These are phyloP conservation scores for Daldinia vernicosa DNA, from an alignment of 495 filamentous ascomycete genomes.

Conservation along the genomic window DNA sequence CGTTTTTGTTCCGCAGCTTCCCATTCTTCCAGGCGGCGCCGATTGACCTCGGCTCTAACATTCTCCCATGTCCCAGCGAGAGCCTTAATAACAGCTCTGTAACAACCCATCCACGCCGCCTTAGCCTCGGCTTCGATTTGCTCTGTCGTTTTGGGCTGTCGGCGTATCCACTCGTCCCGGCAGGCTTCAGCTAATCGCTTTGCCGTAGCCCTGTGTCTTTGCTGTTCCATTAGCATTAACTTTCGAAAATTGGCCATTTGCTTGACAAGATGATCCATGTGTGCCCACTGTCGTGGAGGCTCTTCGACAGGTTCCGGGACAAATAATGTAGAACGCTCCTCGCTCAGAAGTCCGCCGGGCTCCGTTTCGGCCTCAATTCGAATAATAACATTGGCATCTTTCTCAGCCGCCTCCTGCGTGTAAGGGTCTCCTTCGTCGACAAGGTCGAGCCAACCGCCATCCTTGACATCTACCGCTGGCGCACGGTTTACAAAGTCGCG, in stretches of 20 bases:
- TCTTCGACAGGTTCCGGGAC: slow-evolving; percentile 79
- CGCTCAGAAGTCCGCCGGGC: slow-evolving; percentile 77
- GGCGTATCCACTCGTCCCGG: slow-evolving; percentile 67
- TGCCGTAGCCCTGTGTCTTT: slow-evolving; percentile 72
- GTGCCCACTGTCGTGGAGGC: slow-evolving; percentile 79
- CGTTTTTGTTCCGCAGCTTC: slow-evolving; percentile 84
- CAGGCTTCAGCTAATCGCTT: slow-evolving; percentile 71
- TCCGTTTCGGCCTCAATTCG: slow-evolving; percentile 74
- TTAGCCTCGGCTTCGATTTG: slow-evolving; percentile 69
- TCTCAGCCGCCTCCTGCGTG: slow-evolving; percentile 59
- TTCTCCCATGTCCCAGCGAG: slow-evolving; percentile 81
- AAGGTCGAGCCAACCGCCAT: slow-evolving; percentile 57
- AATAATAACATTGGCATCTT: slow-evolving; percentile 64
- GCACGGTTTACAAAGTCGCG: slow-evolving; percentile 61
- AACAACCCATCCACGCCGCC: slow-evolving; percentile 60
- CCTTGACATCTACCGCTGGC: slow-evolving; percentile 54
- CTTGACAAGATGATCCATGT: slow-evolving; percentile 82
- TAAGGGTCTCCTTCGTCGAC: slow-evolving; percentile 64
- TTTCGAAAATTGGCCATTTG: slow-evolving; percentile 83
- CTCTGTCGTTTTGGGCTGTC: slow-evolving; percentile 74
- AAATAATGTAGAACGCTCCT: slow-evolving; percentile 75
- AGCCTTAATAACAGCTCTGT: slow-evolving; percentile 75
- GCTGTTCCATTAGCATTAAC: slow-evolving; percentile 78
- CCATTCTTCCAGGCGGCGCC: slow-evolving; percentile 75
- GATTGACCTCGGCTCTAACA: slow-evolving; percentile 77